Base-by-base conservation (phyloP, 306 rosid species). In the Fagus sylvatica region DNA sequence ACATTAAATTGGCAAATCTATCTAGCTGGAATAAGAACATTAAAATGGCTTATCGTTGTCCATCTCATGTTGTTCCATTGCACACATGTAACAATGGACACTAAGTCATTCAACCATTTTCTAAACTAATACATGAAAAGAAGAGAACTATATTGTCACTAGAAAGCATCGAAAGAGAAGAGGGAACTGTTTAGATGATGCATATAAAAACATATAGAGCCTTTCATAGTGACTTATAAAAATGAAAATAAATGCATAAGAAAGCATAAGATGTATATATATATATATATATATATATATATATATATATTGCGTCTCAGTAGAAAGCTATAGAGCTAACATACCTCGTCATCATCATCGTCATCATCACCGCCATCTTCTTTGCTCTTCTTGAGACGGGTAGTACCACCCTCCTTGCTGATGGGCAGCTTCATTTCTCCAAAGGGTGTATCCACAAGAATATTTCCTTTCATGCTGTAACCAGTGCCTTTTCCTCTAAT, bases 371-470 rank as follows among this genome's bases (percentile, higher is more conserved):
- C 95, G 0, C 96, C 85, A 66, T 88, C 98, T 82, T 85, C 92
- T 84, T 79, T 89, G 65, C 77, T 87, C 85, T 96, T 93, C 93
- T 90, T 93, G 66, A 93, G 89, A 76, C 89, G 89, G 40, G 99
- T 96, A 39, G 98, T 96, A 51, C 99, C 99, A 7, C 97, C 98
- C 82, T 88, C 97, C 84, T 86, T 96, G 90, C 83, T 81, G 71
- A 96, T 87, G 69, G 99, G 99, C 81, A 96, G 77, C 76, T 96
- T 91, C 98, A 93, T 93, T 69, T 89, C 79, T 74, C 99, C 99
- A 53, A 93, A 96, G 56, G 99, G 99, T 15, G 97, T 96, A 77
- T 96, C 97, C 42, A 89, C 97, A 85, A 90, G 60, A 59, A 96
- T 78, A 76, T 90, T 30, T 56, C 99, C 99, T 78, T 89, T 96